Conservation (phyloP, 495 filamentous ascomycete genomes). For the Aspergillus affinis region DNA sequence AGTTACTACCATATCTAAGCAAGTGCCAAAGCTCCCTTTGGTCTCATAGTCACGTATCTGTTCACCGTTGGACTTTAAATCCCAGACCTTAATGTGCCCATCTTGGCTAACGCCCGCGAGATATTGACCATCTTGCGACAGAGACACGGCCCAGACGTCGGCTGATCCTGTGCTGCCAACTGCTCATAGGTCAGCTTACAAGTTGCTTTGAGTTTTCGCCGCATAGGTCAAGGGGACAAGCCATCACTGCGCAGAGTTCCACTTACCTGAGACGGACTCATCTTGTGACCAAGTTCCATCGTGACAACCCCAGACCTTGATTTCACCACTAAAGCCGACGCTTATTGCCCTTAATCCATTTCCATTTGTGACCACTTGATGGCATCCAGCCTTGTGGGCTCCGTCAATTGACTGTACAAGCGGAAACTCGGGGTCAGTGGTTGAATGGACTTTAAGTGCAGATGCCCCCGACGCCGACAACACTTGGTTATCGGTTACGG, state of each 20-base stretch:
- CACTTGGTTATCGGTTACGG: conserved; percentile 71
- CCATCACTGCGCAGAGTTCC: conserved; percentile 5
- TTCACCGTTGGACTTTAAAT: conserved; percentile 51
- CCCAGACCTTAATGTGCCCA: conserved; percentile 87
- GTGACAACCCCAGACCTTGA: conserved; percentile 71
- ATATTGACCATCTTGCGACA: conserved; percentile 78
- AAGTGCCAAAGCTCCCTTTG: conserved; percentile 84
- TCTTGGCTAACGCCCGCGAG: conserved; percentile 80
- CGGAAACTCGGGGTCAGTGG: conserved; percentile 65
- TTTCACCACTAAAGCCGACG: conserved; percentile 83
- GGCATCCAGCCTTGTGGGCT: conserved; percentile 83
- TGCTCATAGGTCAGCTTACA: conserved; percentile 12
- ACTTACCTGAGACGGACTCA: conserved; percentile 44
- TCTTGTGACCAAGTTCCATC: conserved; percentile 56
- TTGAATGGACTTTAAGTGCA: conserved; percentile 73
- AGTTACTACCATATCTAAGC: conserved; percentile 69
- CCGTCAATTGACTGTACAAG: conserved; percentile 71
- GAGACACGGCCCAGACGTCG: conserved; percentile 81
- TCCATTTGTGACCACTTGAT: conserved; percentile 74
- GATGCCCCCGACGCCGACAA: conserved; percentile 83
- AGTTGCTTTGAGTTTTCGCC: conserved; percentile 22
- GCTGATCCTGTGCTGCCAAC: conserved; percentile 48
- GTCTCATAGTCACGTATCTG: conserved; percentile 84
- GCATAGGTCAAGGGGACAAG: conserved; percentile 4
- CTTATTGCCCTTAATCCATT: conserved; percentile 72